These are phyloP conservation scores for Phytophthora podocarpi DNA, from an alignment of 352 stramenopile genomes.

Conservation along the genomic window DNA sequence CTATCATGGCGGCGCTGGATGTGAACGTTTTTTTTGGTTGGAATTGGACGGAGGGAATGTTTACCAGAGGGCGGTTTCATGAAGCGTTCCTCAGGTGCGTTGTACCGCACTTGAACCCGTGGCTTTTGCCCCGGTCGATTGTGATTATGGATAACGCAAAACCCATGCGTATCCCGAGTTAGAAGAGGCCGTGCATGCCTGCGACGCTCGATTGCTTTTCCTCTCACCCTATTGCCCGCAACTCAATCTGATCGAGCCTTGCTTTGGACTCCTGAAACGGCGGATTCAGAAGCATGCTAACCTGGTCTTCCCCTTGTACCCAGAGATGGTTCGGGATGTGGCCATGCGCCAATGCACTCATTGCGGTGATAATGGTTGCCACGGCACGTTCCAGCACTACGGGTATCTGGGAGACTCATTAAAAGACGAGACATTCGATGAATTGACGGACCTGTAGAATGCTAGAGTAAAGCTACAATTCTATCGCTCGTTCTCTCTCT, in stretches of 20 bases:
- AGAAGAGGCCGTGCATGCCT: conserved; percentile 1
- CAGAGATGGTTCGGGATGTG: neutral
- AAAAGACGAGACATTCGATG: neutral
- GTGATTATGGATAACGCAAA: no score
- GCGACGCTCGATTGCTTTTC: conserved; percentile 4
- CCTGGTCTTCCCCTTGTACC: conserved; percentile 3
- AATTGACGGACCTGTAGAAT: no score
- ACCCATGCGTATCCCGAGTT: conserved; percentile 8
- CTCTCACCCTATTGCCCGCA: neutral
- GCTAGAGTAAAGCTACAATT: no score
- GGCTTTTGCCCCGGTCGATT: no score
- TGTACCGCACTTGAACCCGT: no score
- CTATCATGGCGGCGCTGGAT: no score
- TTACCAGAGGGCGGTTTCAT: no score
- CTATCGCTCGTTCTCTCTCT: no score
- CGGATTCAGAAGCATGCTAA: conserved; percentile 5
- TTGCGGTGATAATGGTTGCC: no score
- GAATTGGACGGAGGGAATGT: neutral
- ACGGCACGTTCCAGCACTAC: neutral
- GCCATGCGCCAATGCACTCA: conserved; percentile 1
- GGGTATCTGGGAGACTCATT: neutral
- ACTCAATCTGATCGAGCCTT: conserved; percentile 13
- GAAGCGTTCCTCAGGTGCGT: no score
- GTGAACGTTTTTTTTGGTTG: no score
- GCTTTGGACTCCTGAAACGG: conserved; percentile 1